phyloP scores from a whole-genome alignment of 805 yeast species.

The Ogataea siamensis region DNA sequence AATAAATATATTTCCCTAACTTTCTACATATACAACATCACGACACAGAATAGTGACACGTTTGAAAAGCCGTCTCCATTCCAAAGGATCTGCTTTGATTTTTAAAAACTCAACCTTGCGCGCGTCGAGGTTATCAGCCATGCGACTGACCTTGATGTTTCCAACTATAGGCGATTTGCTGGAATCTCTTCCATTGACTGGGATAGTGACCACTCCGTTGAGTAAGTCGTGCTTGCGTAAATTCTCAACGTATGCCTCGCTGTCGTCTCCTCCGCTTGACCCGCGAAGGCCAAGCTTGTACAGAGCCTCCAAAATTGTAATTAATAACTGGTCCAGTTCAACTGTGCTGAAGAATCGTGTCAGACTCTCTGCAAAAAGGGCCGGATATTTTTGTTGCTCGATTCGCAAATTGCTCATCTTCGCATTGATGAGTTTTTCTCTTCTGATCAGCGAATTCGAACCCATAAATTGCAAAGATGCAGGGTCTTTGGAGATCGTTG shows the following conservation, averaged over 20 bases:
- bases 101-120: constrained; percentile 55
- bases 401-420: constrained; percentile 22
- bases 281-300: constrained; percentile 40
- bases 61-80: constrained; percentile 69
- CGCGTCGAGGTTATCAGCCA: constrained; percentile 38
- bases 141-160: constrained; percentile 39
- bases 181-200: constrained; percentile 42
- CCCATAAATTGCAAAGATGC: constrained; percentile 46
- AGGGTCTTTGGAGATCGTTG: constrained; percentile 48
- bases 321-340: constrained; percentile 42
- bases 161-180: constrained; percentile 47
- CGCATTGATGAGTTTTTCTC: constrained; percentile 24
- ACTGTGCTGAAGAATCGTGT: constrained; percentile 51
- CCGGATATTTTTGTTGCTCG: constrained; percentile 22
- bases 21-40: constrained; percentile 49
- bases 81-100: constrained; percentile 65
- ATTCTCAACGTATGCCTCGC: constrained; percentile 21
- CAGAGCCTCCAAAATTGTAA: constrained; percentile 42
- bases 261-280: constrained; percentile 20
- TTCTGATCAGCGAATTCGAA: constrained; percentile 16
- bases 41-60: constrained; percentile 54
- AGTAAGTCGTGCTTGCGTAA: constrained; percentile 30
- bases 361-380: constrained; percentile 41
- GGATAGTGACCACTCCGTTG: constrained; percentile 37
- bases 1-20: constrained; percentile 6